These are phyloP conservation scores for Mycocentrospora acerina DNA, from an alignment of 2,329 filamentous ascomycete genomes.

Conservation along the genomic window DNA sequence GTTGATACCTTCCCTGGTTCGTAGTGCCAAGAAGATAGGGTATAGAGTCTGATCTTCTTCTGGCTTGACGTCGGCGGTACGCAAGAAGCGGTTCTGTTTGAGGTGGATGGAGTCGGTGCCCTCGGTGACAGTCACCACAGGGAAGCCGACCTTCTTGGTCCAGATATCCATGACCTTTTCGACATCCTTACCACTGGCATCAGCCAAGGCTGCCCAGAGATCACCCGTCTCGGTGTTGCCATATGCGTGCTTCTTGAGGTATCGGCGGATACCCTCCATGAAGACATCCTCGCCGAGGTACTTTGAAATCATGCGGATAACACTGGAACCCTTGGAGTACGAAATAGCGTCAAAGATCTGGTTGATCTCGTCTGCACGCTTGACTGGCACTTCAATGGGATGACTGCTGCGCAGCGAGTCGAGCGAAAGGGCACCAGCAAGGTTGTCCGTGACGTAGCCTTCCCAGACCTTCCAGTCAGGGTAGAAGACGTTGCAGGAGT, in stretches of 20 bases:
- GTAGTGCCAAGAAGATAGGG: conserved; percentile 84
- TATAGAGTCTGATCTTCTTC: conserved; percentile 88
- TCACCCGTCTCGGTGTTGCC: conserved; percentile 91
- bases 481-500: conserved; percentile 91
- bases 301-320: conserved; percentile 95
- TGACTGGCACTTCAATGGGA: conserved; percentile 94
- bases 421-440: conserved; percentile 82
- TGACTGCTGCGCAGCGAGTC: conserved; percentile 94
- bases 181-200: conserved; percentile 89
- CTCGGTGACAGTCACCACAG: conserved; percentile 84
- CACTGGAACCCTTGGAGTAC: conserved; percentile 94
- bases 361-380: conserved; percentile 93
- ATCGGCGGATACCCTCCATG: conserved; percentile 85
- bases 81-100: conserved; percentile 92
- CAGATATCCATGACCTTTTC: conserved; percentile 90
- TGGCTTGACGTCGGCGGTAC: conserved; percentile 88
- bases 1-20: conserved; percentile 79
- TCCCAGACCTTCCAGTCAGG: conserved; percentile 99
- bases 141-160: conserved; percentile 95
- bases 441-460: conserved; percentile 87
- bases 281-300: conserved; percentile 91
- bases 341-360: conserved; percentile 98
- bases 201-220: conserved; percentile 82
- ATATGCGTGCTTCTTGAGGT: conserved; percentile 96
- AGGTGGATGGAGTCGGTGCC: conserved; percentile 73